Evolutionary conservation across 805 yeast genomes (phyloP).

Genomic region (Hanseniaspora valbyensis): DNA sequence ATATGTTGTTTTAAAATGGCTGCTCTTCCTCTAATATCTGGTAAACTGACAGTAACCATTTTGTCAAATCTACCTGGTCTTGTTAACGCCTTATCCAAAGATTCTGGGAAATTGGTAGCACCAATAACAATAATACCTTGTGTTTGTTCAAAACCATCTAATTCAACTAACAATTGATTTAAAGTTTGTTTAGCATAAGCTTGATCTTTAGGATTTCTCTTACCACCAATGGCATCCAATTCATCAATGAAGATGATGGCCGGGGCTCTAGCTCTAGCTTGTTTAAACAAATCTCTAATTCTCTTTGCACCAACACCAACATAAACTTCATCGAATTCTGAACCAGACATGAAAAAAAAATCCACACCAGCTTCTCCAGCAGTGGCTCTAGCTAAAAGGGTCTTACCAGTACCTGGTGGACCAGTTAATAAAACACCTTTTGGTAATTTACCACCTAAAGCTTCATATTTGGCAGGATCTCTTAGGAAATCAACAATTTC

Average conservation of each 20-base stretch:
- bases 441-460: slow-evolving; percentile 93
- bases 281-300: slow-evolving; percentile 83
- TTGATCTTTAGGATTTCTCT: slow-evolving; percentile 93
- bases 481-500: slow-evolving; percentile 96
- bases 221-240: slow-evolving; percentile 96
- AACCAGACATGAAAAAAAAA: slow-evolving; percentile 95
- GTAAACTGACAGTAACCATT: slow-evolving; percentile 86
- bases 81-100: slow-evolving; percentile 90
- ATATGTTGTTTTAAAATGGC: slow-evolving; percentile 86
- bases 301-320: slow-evolving; percentile 99
- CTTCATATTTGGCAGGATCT: slow-evolving; percentile 92
- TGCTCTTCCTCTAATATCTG: slow-evolving; percentile 94
- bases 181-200: slow-evolving; percentile 96
- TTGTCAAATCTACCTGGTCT: slow-evolving; percentile 98
- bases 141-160: slow-evolving; percentile 89
- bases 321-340: slow-evolving; percentile 94
- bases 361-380: slow-evolving; percentile 99
- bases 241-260: slow-evolving; percentile 96
- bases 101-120: slow-evolving; percentile 96
- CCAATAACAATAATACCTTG: slow-evolving; percentile 93
- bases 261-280: slow-evolving; percentile 91
- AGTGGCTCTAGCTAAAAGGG: slow-evolving; percentile 90
- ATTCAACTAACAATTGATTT: slow-evolving; percentile 87
- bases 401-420: slow-evolving; percentile 99
- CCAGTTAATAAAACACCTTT: slow-evolving; percentile 95